Evolutionary conservation across 106 monocot species (phyloP).

Genomic region (Platanthera zijinensis): DNA sequence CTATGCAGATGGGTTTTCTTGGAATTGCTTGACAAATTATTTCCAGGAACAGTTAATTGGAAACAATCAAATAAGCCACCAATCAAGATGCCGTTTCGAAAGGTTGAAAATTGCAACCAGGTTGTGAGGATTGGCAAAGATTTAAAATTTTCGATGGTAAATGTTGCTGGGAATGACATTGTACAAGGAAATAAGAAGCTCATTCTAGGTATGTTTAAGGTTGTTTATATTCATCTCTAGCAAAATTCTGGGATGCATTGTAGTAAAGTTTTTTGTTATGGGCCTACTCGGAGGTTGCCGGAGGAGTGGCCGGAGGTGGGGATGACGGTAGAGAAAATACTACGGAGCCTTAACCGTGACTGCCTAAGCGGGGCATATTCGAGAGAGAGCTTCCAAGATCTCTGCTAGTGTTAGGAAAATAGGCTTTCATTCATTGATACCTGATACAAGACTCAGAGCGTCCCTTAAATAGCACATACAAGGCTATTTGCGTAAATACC

Average conservation of each 20-base stretch:
- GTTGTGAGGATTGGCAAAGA: constrained; percentile 62
- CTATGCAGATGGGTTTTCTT: constrained; percentile 69
- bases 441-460: too few relatives aligned
- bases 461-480: too few relatives aligned
- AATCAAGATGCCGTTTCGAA: constrained; percentile 74
- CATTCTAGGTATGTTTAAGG: constrained; percentile 45
- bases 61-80: constrained; percentile 73
- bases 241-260: neutral
- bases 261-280: neutral
- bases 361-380: too few relatives aligned
- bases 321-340: too few relatives aligned
- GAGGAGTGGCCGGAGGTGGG: too few relatives aligned
- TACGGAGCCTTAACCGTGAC: too few relatives aligned
- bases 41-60: constrained; percentile 72
- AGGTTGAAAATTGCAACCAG: constrained; percentile 87
- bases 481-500: too few relatives aligned
- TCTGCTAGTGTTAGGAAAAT: too few relatives aligned
- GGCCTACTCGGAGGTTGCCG: too few relatives aligned
- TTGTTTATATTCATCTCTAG: neutral
- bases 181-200: constrained; percentile 86
- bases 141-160: constrained; percentile 69
- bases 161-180: constrained; percentile 78
- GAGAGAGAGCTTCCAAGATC: too few relatives aligned
- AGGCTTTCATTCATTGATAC: too few relatives aligned
- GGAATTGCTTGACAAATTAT: constrained; percentile 77